These are phyloP conservation scores for Saturnispora sanitii DNA, from an alignment of 805 yeast genomes.

Conservation along the genomic window DNA sequence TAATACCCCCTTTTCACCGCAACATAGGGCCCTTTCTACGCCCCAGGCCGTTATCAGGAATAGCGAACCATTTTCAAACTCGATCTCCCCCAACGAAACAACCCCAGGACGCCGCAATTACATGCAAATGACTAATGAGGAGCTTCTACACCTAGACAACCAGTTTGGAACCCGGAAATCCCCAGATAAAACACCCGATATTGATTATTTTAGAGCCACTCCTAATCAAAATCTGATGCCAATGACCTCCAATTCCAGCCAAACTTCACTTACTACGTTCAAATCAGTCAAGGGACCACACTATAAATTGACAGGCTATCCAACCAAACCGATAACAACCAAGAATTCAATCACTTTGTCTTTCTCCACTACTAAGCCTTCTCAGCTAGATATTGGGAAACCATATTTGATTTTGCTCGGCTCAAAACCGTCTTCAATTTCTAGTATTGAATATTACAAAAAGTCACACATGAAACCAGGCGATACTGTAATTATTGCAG, in stretches of 20 bases:
- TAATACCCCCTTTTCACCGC: slow-evolving; percentile 4
- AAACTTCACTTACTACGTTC: slow-evolving; percentile 8
- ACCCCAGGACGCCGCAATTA: slow-evolving; percentile 32
- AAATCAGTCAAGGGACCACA: slow-evolving; percentile 9
- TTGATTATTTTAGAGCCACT: slow-evolving; percentile 16
- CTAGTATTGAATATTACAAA: slow-evolving; percentile 57
- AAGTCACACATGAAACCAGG: slow-evolving; percentile 44
- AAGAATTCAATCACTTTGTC: slow-evolving; percentile 31
- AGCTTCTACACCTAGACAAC: slow-evolving; percentile 43
- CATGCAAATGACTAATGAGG: slow-evolving; percentile 44
- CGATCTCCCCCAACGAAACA: not conserved
- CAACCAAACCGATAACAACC: slow-evolving; percentile 26
- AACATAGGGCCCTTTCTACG: slow-evolving; percentile 3
- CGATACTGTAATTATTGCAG: slow-evolving; percentile 49
- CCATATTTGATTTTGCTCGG: slow-evolving; percentile 43
- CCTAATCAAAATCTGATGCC: slow-evolving; percentile 10
- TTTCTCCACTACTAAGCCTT: slow-evolving; percentile 33
- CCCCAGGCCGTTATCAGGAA: slow-evolving; percentile 4
- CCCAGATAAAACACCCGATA: slow-evolving; percentile 31
- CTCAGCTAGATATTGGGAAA: slow-evolving; percentile 15
- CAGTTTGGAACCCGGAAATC: too few relatives aligned
- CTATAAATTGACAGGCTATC: slow-evolving; percentile 22
- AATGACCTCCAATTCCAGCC: slow-evolving; percentile 11
- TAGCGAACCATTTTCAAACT: not conserved
- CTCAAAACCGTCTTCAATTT: slow-evolving; percentile 65